phyloP scores from a whole-genome alignment of 2,329 filamentous ascomycete genomes.

The Plectosphaerella sp. region DNA sequence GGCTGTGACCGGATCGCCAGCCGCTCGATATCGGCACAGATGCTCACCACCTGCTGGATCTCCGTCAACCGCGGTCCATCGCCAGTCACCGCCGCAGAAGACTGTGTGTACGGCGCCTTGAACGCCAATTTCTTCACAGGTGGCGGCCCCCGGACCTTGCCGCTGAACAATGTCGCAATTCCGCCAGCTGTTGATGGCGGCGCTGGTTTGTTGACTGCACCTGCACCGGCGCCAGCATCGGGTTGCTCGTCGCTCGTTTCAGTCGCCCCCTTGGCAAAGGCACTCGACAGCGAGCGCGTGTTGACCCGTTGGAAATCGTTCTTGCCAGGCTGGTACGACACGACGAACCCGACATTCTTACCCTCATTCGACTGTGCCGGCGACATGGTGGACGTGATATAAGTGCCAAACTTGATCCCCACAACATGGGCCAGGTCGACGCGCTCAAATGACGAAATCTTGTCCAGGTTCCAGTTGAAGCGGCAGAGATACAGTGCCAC shows the following conservation, averaged over 20 bases:
- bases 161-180: conserved; percentile 37
- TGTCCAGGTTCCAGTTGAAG: conserved; percentile 94
- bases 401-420: conserved; percentile 74
- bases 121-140: conserved; percentile 43
- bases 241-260: conserved; percentile 2
- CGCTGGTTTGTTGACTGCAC: not conserved
- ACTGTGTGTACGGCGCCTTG: conserved; percentile 51
- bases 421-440: conserved; percentile 72
- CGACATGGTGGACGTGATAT: conserved; percentile 85
- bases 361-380: conserved; percentile 69
- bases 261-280: conserved; percentile 16
- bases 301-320: conserved; percentile 75
- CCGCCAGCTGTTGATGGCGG: conserved; percentile 17
- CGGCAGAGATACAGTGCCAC: conserved; percentile 81
- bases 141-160: conserved; percentile 23
- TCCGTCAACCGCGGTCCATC: conserved; percentile 43
- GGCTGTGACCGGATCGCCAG: conserved; percentile 48
- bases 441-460: conserved; percentile 87
- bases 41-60: conserved; percentile 52
- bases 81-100: conserved; percentile 50
- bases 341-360: conserved; percentile 78
- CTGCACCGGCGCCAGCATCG: not conserved
- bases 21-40: conserved; percentile 74
- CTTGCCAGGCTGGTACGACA: conserved; percentile 70
- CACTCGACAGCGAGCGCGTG: conserved; percentile 70